Conservation (phyloP, 192 early-diverging fungal genomes). For the Umbelopsis ramanniana region DNA sequence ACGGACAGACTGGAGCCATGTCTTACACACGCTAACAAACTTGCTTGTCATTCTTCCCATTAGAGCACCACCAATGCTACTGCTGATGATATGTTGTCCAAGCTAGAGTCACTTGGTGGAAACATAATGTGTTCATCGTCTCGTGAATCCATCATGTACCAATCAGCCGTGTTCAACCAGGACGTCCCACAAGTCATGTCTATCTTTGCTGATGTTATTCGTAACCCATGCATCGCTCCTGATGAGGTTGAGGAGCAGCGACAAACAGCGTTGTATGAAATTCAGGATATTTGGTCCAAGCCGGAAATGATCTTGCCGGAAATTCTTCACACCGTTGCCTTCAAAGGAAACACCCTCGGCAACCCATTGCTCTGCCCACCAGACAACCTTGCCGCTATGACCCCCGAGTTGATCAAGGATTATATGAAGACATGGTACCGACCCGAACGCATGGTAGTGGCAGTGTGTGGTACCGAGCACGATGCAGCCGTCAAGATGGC, state of each 20-base stretch:
- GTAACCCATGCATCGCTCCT: constrained; percentile 69
- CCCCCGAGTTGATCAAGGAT: constrained; percentile 64
- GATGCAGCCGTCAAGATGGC: constrained; percentile 76
- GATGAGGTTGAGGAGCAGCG: constrained; percentile 86
- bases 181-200: constrained; percentile 75
- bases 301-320: constrained; percentile 89
- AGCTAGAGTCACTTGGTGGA: constrained; percentile 87
- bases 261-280: constrained; percentile 81
- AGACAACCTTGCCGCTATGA: constrained; percentile 68
- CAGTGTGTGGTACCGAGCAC: constrained; percentile 86
- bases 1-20: too few relatives aligned
- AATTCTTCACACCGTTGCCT: constrained; percentile 85
- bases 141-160: constrained; percentile 95
- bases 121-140: constrained; percentile 89
- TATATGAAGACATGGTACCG: constrained; percentile 86
- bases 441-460: constrained; percentile 91
- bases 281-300: constrained; percentile 84
- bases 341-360: constrained; percentile 77
- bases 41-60: background rate
- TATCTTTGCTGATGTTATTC: constrained; percentile 81
- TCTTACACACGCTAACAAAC: background rate
- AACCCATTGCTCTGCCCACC: constrained; percentile 77
- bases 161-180: constrained; percentile 86
- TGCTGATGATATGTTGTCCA: constrained; percentile 69
- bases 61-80: constrained; percentile 73